A percentile compares a stretch with the other conserved stretches of the same genome.
Evolutionary conservation across 768 basidiomycete genomes (phyloP).

Genomic region (Trametes cinnabarina): DNA sequence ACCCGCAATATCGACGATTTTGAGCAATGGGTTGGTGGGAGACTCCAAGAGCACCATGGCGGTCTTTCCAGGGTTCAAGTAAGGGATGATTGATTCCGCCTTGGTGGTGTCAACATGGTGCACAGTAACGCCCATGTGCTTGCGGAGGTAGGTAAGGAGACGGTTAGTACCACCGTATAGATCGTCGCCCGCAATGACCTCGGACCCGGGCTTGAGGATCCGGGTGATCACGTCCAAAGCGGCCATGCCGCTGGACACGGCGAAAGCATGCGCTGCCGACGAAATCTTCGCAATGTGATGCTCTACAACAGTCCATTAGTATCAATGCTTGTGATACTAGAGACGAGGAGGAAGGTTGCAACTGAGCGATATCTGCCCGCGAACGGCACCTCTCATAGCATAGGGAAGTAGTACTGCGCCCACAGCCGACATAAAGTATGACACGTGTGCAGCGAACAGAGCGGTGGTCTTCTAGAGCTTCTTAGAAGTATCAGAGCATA

Average conservation of each 20-base stretch:
- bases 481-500: conserved; percentile 35
- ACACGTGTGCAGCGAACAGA: background rate
- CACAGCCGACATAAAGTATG: background rate
- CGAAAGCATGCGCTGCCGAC: conserved; percentile 84
- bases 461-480: background rate
- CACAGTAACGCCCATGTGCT: conserved; percentile 84
- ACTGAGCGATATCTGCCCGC: background rate
- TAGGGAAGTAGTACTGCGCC: background rate
- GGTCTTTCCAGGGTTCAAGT: conserved; percentile 70
- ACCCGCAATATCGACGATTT: conserved; percentile 84
- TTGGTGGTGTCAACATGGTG: conserved; percentile 93
- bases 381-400: too few species aligned
- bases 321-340: background rate
- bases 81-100: conserved; percentile 56
- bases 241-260: conserved; percentile 97
- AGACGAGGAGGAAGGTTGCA: background rate
- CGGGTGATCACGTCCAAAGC: conserved; percentile 94
- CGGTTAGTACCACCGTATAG: conserved; percentile 98
- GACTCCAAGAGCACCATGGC: conserved; percentile 96
- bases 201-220: conserved; percentile 91
- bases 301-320: conserved; percentile 52
- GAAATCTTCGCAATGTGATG: conserved; percentile 98
- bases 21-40: conserved; percentile 95
- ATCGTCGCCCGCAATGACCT: conserved; percentile 95
- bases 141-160: conserved; percentile 82